A percentile compares a stretch with the other conserved stretches of the same genome.
These are phyloP conservation scores for Yamadazyma insecticola DNA, from an alignment of 805 yeast species.

Conservation along the genomic window DNA sequence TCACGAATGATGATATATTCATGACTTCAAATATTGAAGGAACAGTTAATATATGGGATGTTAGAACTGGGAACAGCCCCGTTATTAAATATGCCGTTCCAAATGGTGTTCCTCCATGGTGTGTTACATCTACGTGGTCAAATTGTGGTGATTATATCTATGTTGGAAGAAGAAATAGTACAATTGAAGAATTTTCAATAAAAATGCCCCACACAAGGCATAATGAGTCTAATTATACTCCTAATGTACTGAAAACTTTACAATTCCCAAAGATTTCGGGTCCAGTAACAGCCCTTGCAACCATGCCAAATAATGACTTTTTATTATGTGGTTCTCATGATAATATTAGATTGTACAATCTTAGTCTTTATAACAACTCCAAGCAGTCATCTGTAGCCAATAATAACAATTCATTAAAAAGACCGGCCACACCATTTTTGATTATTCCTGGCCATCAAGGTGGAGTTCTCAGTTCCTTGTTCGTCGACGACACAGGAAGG, in stretches of 20 bases:
- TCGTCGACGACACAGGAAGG: slow-evolving; percentile 82
- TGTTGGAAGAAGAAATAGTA: slow-evolving; percentile 86
- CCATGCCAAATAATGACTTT: slow-evolving; percentile 78
- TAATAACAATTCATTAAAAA: slow-evolving; percentile 17
- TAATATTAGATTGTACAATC: slow-evolving; percentile 82
- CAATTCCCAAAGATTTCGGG: slow-evolving; percentile 87
- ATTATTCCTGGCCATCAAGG: slow-evolving; percentile 98
- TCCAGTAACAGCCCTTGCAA: slow-evolving; percentile 73
- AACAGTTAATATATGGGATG: slow-evolving; percentile 76
- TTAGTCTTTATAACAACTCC: slow-evolving; percentile 41
- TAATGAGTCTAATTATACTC: slow-evolving; percentile 13
- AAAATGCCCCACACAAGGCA: slow-evolving; percentile 47
- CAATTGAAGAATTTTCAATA: slow-evolving; percentile 71
- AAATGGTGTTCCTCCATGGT: slow-evolving; percentile 85
- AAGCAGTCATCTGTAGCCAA: slow-evolving; percentile 13
- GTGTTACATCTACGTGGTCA: slow-evolving; percentile 87
- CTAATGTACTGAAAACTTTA: slow-evolving; percentile 53
- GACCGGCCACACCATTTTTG: slow-evolving; percentile 65
- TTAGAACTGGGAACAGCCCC: slow-evolving; percentile 39
- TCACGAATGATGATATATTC: slow-evolving; percentile 48
- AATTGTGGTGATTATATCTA: slow-evolving; percentile 71
- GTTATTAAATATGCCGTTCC: slow-evolving; percentile 53
- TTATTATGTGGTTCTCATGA: slow-evolving; percentile 86
- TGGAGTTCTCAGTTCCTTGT: slow-evolving; percentile 71
- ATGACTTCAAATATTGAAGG: slow-evolving; percentile 85